Percentiles rank a stretch among this genome's conserved stretches.
phyloP scores from a whole-genome alignment of 2,329 filamentous ascomycete species.

The Scortechinia acanthostroma region DNA sequence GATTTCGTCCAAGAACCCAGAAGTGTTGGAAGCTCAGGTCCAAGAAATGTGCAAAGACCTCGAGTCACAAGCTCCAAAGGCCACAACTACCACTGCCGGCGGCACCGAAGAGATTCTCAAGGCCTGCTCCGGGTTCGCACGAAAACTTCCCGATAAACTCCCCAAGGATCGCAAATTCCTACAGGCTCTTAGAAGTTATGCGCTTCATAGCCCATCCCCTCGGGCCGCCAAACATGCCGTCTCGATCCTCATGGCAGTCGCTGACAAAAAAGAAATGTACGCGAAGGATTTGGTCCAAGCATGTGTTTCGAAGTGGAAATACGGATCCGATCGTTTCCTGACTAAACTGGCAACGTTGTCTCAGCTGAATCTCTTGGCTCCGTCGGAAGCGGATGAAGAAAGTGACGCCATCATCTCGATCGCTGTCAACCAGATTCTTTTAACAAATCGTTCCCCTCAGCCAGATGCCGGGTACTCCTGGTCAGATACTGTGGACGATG shows the following conservation, averaged over 20 bases:
- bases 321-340: slow-evolving; percentile 43
- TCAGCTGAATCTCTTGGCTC: slow-evolving; percentile 45
- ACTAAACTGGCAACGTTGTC: slow-evolving; percentile 34
- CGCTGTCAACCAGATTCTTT: slow-evolving; percentile 43
- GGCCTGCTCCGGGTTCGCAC: slow-evolving; percentile 56
- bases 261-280: slow-evolving; percentile 57
- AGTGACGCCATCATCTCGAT: slow-evolving; percentile 47
- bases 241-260: slow-evolving; percentile 49
- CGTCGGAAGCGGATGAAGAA: slow-evolving; percentile 41
- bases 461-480: slow-evolving; percentile 31
- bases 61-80: slow-evolving; percentile 51
- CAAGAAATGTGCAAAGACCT: slow-evolving; percentile 58
- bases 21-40: slow-evolving; percentile 61
- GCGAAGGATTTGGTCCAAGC: slow-evolving; percentile 52
- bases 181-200: slow-evolving; percentile 48
- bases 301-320: slow-evolving; percentile 45
- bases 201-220: slow-evolving; percentile 47
- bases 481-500: slow-evolving; percentile 40
- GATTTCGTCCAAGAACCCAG: slow-evolving; percentile 55
- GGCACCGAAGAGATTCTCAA: slow-evolving; percentile 55
- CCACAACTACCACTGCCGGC: slow-evolving; percentile 36
- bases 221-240: slow-evolving; percentile 58
- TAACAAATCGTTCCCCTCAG: slow-evolving; percentile 33
- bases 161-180: slow-evolving; percentile 52
- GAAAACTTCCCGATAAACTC: slow-evolving; percentile 50